phyloP scores from a whole-genome alignment of 139 green algal genomes.

The Picochlorum sp. region DNA sequence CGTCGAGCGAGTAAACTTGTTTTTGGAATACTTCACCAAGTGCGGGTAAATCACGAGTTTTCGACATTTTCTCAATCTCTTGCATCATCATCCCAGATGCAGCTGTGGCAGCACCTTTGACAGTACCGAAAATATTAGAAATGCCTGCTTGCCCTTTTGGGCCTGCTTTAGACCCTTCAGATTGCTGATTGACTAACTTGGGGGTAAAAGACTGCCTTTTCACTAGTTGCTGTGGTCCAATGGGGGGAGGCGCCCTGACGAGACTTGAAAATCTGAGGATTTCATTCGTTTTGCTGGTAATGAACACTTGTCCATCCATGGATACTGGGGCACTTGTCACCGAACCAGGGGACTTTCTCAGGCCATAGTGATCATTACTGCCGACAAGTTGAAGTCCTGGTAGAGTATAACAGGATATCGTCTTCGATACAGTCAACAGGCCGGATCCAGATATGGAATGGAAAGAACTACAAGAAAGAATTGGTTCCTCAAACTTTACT shows the following conservation, averaged over 20 bases:
- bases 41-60: conserved; percentile 1
- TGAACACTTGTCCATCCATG: too few species aligned
- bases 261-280: background rate
- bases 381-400: too few species aligned
- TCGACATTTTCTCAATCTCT: conserved; percentile 11
- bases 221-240: background rate
- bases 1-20: background rate
- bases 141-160: background rate
- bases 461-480: conserved; percentile 28
- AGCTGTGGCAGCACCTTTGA: conserved; percentile 10
- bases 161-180: too few species aligned
- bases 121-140: background rate
- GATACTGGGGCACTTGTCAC: too few species aligned
- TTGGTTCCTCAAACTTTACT: conserved; percentile 17
- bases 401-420: conserved; percentile 13
- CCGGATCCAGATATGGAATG: conserved; percentile 23
- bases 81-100: conserved; percentile 7
- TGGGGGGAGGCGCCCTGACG: background rate
- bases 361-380: too few species aligned
- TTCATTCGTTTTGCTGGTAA: too few species aligned
- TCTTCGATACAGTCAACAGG: conserved; percentile 6
- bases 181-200: too few species aligned
- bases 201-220: background rate
- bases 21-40: conserved; percentile 20
- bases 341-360: too few species aligned